phyloP scores from a whole-genome alignment of 805 yeast species.

The Phaffomyces opuntiae region DNA sequence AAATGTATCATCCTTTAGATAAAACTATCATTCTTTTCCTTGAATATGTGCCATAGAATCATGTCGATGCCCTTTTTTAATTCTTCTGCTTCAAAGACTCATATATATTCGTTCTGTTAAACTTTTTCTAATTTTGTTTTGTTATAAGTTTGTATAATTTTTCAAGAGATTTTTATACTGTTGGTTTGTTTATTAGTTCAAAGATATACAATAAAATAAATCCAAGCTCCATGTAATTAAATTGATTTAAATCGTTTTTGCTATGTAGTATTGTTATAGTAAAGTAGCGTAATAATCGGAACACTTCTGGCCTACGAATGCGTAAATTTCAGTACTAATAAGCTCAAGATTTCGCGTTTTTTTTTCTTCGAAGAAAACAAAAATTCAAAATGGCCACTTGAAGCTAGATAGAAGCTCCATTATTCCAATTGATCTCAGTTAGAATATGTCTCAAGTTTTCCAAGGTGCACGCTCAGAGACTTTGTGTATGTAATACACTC shows the following conservation, averaged over 20 bases:
- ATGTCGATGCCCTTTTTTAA: not conserved
- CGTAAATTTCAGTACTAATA: conserved; percentile 8
- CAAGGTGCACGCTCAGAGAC: conserved; percentile 86
- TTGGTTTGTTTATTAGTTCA: too few species aligned
- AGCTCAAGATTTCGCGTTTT: not conserved
- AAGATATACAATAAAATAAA: too few species aligned
- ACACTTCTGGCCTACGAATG: too few species aligned
- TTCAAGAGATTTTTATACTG: too few species aligned
- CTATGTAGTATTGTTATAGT: too few species aligned
- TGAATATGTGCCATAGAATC: not conserved
- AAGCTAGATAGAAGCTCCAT: not conserved
- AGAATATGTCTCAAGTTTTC: conserved; percentile 50
- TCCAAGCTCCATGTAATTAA: too few species aligned
- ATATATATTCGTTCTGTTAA: not conserved
- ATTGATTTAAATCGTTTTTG: too few species aligned
- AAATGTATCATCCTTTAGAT: conserved; percentile 63
- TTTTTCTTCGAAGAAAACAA: conserved; percentile 1
- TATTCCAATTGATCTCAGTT: not conserved
- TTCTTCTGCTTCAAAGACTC: not conserved
- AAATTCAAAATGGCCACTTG: conserved; percentile 2
- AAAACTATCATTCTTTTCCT: too few species aligned
- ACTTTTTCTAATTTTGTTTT: not conserved
- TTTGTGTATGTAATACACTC: conserved; percentile 39
- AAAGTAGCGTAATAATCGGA: too few species aligned
- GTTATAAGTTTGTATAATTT: too few species aligned